Conservation (phyloP, 2,329 filamentous ascomycete genomes). For the Coniochaeta ligniaria region DNA sequence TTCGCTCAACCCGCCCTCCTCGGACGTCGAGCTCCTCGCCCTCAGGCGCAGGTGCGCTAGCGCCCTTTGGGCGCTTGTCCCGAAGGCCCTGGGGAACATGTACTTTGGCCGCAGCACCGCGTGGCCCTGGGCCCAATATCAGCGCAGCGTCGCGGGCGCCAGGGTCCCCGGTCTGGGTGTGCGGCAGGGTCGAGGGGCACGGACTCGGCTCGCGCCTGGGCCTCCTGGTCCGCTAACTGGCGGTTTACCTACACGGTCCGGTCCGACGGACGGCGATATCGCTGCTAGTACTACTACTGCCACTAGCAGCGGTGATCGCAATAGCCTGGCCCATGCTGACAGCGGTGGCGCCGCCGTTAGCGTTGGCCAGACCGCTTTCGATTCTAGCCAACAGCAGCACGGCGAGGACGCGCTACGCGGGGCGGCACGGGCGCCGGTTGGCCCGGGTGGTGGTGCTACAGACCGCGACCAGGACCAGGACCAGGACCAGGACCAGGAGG, state of each 20-base stretch:
- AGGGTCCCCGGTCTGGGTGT: not conserved
- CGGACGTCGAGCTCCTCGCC: slow-evolving; percentile 49
- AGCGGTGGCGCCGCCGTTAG: not conserved
- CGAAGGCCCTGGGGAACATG: slow-evolving; percentile 37
- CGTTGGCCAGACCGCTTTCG: slow-evolving; percentile 1
- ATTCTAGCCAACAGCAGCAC: slow-evolving; percentile 9
- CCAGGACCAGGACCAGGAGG: too few species aligned
- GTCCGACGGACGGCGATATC: slow-evolving; percentile 8
- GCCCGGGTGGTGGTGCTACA: not conserved
- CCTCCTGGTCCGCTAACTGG: not conserved
- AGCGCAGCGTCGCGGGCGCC: slow-evolving; percentile 1
- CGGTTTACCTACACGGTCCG: slow-evolving; percentile 10
- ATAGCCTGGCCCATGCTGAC: not conserved
- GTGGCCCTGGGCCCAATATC: slow-evolving; percentile 9
- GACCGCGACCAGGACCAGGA: slow-evolving; percentile 25
- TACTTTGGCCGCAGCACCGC: slow-evolving; percentile 38
- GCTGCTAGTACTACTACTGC: not conserved
- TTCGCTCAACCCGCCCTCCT: slow-evolving; percentile 51
- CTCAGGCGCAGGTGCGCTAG: slow-evolving; percentile 63
- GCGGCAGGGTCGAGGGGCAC: not conserved
- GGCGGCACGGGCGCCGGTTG: slow-evolving; percentile 6
- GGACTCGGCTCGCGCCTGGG: slow-evolving; percentile 1
- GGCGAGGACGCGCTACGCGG: not conserved
- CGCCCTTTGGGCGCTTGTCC: slow-evolving; percentile 43
- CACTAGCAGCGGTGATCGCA: not conserved